Base-by-base conservation (phyloP, 192 early-diverging fungal species). In the Chytriomyces hyalinus region DNA sequence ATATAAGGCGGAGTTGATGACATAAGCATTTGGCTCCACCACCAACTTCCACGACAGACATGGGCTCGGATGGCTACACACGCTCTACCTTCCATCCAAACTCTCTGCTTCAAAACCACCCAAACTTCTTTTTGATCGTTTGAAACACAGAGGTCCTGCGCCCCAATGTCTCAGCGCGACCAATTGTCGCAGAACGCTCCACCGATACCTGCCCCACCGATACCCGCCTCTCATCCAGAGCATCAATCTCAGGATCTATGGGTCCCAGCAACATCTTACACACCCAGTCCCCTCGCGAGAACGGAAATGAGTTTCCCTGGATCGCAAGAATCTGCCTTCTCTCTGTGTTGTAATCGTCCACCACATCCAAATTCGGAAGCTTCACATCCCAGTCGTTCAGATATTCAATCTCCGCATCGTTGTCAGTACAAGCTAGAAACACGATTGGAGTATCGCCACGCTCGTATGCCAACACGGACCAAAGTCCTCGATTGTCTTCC, bases 211-310 rank as follows among this genome's bases (percentile, higher is more conserved):
- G n/a, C 36, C 1, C 4, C 2, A 22, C 57, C 57, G 57, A 11
- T 4, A 65, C 26, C 63, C 22, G 63, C 26, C 22, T 68, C 44
- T 73, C 71, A 48, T 73, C 71, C 53, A 73, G 47, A 11, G 71
- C 71, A 44, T 73, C 71, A 62, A 73, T 73, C 44, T 73, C 71
- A 10, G 71, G 43, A 73, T 73, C 71, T 6, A 73, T 26, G 8
- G 60, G 10, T n/a, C 71, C 71, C 71, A 73, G 26, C 60, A 73
- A 10, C 71, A 73, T 73, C 47, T 73, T 73, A n/a, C 71, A 73
- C 59, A 73, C 71, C 71, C 71, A 73, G 49, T 73, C 71, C 13
- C 71, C 71, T 26, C 71, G n/a, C 24, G 71, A 73, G 36, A 73
- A 73, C n/a, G 71, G 60, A 62, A 73, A 73, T 46, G 8, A 8